phyloP scores from a whole-genome alignment of 1,139 yeast genomes.

The Kluyveromyces sp. region DNA sequence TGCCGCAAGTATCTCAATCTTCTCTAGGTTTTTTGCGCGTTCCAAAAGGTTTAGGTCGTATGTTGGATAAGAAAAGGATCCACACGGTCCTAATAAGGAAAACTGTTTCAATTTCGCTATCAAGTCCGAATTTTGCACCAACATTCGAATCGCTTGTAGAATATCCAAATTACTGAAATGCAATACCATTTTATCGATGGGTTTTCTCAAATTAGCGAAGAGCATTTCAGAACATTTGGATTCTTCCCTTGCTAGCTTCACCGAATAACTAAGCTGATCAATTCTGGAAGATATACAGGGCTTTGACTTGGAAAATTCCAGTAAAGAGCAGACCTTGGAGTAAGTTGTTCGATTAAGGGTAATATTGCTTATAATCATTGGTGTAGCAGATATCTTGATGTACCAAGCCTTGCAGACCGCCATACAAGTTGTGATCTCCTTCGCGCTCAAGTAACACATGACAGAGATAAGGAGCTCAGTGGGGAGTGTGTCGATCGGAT shows the following conservation, averaged over 20 bases:
- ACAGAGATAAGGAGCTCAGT: conserved; percentile 21
- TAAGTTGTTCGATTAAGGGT: conserved; percentile 14
- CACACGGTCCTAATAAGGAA: neutral
- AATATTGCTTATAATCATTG: conserved; percentile 18
- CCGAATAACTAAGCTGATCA: conserved; percentile 16
- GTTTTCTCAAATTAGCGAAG: conserved; percentile 5
- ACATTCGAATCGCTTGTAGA: neutral
- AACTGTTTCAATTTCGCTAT: neutral
- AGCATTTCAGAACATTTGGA: conserved; percentile 15
- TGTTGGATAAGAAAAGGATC: neutral
- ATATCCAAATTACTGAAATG: neutral
- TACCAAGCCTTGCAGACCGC: conserved; percentile 23
- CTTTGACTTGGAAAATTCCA: neutral
- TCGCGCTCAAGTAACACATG: conserved; percentile 16
- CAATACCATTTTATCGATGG: conserved; percentile 1
- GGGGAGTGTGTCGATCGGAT: conserved; percentile 23
- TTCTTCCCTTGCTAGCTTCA: conserved; percentile 21
- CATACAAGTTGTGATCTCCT: conserved; percentile 16
- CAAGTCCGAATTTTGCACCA: neutral
- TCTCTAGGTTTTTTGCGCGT: neutral
- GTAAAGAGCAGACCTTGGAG: conserved; percentile 14
- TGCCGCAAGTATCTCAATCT: neutral
- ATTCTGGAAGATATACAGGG: conserved; percentile 4
- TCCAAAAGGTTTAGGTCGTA: neutral
- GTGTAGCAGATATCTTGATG: conserved; percentile 14